phyloP scores from a whole-genome alignment of 1,284 basidiomycete genomes.

The Melampsora americana region DNA sequence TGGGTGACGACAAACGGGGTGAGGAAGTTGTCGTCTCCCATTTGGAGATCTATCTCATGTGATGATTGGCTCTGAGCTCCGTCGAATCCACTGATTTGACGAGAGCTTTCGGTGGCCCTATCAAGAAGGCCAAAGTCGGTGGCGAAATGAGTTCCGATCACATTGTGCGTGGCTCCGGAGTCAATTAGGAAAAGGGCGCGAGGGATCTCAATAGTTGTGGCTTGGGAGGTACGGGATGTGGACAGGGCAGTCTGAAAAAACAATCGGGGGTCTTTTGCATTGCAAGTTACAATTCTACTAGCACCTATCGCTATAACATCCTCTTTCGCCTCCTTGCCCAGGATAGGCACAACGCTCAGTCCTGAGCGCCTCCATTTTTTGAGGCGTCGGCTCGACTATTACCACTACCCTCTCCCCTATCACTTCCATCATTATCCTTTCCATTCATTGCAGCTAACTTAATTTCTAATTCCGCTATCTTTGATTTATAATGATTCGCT shows the following conservation, averaged over 20 bases:
- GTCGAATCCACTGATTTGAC: too few species aligned
- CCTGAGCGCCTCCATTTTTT: constrained; percentile 13
- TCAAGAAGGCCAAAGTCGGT: neutral
- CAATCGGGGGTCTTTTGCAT: neutral
- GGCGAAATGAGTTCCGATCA: neutral
- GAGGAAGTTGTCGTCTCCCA: neutral
- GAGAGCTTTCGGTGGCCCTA: too few species aligned
- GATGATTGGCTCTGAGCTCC: too few species aligned
- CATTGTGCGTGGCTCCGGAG: constrained; percentile 12
- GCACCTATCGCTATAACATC: neutral
- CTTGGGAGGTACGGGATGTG: neutral
- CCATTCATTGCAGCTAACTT: neutral
- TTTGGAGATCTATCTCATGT: neutral
- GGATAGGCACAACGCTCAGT: constrained; percentile 2
- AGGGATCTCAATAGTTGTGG: too few species aligned
- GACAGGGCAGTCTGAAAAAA: neutral
- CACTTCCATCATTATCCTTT: neutral
- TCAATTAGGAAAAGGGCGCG: neutral
- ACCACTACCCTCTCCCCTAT: neutral
- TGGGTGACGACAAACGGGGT: neutral
- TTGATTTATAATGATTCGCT: too few species aligned
- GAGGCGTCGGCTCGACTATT: too few species aligned
- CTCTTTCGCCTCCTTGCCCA: too few species aligned
- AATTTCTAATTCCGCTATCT: neutral
- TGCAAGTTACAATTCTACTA: neutral